Conservation (phyloP, 2,329 filamentous ascomycete species). For the Penicillium capsulatum region DNA sequence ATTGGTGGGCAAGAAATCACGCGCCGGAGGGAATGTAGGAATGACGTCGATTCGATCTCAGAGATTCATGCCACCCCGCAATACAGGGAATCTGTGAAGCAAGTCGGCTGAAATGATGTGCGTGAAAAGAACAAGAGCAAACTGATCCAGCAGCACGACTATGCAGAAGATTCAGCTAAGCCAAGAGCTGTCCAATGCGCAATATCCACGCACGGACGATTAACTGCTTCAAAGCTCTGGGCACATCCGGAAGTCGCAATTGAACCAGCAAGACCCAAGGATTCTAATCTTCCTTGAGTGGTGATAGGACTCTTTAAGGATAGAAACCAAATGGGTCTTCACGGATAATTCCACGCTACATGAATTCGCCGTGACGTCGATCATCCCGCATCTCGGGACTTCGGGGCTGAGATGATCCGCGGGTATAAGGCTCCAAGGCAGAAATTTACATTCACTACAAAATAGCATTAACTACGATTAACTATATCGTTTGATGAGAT, state of each 20-base stretch:
- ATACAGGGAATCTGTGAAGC: background rate
- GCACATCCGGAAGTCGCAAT: background rate
- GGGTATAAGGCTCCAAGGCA: constrained; percentile 16
- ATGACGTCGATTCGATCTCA: constrained; percentile 33
- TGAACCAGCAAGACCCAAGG: too few species aligned
- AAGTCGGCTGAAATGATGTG: background rate
- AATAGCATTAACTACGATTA: too few species aligned
- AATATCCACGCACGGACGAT: constrained; percentile 5
- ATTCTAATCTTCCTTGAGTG: background rate
- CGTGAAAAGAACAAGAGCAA: too few species aligned
- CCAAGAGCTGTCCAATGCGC: constrained; percentile 8
- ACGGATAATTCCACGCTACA: constrained; percentile 4
- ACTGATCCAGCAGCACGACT: too few species aligned
- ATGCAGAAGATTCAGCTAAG: background rate
- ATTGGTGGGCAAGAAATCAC: constrained; percentile 1
- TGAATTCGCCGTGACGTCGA: constrained; percentile 22
- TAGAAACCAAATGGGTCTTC: constrained; percentile 6
- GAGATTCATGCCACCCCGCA: constrained; percentile 21
- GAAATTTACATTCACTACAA: too few species aligned
- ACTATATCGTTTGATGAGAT: too few species aligned
- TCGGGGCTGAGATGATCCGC: constrained; percentile 14
- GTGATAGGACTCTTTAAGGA: constrained; percentile 2
- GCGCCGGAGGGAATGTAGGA: constrained; percentile 20
- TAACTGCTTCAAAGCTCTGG: too few species aligned
- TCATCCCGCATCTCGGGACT: constrained; percentile 23